Conservation (phyloP, 1,284 basidiomycete genomes). For the Marasmius fiardii region DNA sequence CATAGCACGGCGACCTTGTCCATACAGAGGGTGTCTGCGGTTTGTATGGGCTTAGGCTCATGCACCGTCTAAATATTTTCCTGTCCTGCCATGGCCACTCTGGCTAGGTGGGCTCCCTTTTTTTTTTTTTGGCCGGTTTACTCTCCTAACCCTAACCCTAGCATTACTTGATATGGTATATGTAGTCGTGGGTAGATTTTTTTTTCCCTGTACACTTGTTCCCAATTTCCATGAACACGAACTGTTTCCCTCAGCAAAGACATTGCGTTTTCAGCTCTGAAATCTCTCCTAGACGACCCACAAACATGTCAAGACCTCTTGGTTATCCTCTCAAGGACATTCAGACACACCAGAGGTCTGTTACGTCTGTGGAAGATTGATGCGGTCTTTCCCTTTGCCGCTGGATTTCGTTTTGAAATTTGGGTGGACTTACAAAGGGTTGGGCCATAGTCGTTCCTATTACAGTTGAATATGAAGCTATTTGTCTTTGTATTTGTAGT, state of each 20-base stretch:
- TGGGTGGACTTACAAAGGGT: constrained; percentile 36
- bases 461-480: constrained; percentile 49
- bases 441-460: constrained; percentile 39
- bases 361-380: constrained; percentile 58
- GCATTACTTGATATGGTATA: not conserved
- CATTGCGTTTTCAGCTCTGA: not conserved
- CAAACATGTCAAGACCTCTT: constrained; percentile 53
- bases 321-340: constrained; percentile 15
- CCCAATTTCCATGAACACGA: not conserved
- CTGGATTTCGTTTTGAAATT: constrained; percentile 43
- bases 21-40: constrained; percentile 27
- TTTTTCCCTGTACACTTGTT: not conserved
- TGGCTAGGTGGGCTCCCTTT: constrained; percentile 4
- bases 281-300: constrained; percentile 28
- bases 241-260: too few species aligned
- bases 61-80: constrained; percentile 30
- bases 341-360: constrained; percentile 38
- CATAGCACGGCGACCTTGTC: constrained; percentile 51
- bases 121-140: constrained; percentile 2
- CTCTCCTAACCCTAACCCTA: constrained; percentile 2
- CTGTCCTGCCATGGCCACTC: constrained; percentile 8
- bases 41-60: constrained; percentile 47
- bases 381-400: constrained; percentile 31
- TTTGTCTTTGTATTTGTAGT: constrained; percentile 47
- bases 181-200: not conserved